Percentiles rank a stretch among this genome's conserved stretches.
Conservation (phyloP, 2,329 filamentous ascomycete species). For the Corynespora cassiicola region DNA sequence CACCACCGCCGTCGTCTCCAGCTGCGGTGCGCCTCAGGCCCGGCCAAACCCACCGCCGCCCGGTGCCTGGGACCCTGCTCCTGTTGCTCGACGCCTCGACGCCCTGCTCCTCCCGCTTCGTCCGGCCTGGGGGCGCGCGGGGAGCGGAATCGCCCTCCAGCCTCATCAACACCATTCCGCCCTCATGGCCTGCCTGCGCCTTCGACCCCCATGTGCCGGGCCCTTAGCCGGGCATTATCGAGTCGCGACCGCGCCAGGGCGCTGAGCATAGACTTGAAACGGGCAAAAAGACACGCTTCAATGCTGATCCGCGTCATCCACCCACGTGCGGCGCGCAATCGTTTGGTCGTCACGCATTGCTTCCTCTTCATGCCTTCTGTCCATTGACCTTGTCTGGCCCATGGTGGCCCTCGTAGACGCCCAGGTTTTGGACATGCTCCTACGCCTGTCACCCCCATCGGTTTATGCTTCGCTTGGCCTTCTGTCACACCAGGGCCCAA, state of each 20-base stretch:
- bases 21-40: too few species aligned
- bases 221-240: constrained; percentile 6
- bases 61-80: too few species aligned
- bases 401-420: constrained; percentile 5
- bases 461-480: constrained; percentile 1
- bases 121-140: too few species aligned
- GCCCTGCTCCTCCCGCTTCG: too few species aligned
- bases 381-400: constrained; percentile 4
- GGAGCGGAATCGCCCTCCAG: too few species aligned
- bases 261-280: constrained; percentile 28
- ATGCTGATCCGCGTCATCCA: constrained; percentile 10
- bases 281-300: constrained; percentile 6
- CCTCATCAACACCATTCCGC: background rate
- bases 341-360: constrained; percentile 13
- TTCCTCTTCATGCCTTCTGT: too few species aligned
- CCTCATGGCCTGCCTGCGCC: background rate
- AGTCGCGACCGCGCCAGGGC: constrained; percentile 13
- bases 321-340: constrained; percentile 12
- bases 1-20: too few species aligned
- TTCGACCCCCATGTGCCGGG: constrained; percentile 5
- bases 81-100: too few species aligned
- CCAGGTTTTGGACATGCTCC: constrained; percentile 3
- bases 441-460: constrained; percentile 1
- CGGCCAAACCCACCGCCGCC: too few species aligned
- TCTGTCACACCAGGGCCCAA: constrained; percentile 8